phyloP scores from a whole-genome alignment of 2,329 filamentous ascomycete genomes.

The Phaeomoniella chlamydospora region DNA sequence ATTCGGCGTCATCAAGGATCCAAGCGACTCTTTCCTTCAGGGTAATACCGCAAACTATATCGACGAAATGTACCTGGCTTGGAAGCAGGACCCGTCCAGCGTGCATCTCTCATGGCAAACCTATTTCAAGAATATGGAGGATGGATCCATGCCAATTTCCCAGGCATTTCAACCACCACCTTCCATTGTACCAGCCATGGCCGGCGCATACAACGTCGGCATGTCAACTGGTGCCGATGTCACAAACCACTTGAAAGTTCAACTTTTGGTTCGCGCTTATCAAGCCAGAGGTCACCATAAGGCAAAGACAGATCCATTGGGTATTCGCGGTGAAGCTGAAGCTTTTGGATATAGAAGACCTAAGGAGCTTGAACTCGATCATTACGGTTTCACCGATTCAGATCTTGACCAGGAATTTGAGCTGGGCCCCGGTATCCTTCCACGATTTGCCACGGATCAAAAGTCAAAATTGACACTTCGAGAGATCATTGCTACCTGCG shows the following conservation, averaged over 20 bases:
- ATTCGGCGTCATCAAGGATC: slow-evolving; percentile 38
- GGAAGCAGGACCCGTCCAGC: slow-evolving; percentile 84
- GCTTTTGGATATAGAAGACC: slow-evolving; percentile 77
- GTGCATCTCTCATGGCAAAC: slow-evolving; percentile 98
- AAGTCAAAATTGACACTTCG: slow-evolving; percentile 93
- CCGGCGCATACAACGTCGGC: slow-evolving; percentile 47
- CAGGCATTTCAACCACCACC: slow-evolving; percentile 94
- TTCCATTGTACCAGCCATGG: slow-evolving; percentile 69
- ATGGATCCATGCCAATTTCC: slow-evolving; percentile 91
- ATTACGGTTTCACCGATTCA: slow-evolving; percentile 90
- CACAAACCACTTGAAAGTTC: slow-evolving; percentile 94
- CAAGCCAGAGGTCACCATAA: slow-evolving; percentile 97
- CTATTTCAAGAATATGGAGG: slow-evolving; percentile 99
- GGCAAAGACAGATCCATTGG: slow-evolving; percentile 89
- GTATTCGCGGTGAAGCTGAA: slow-evolving; percentile 74
- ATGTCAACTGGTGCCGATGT: slow-evolving; percentile 59
- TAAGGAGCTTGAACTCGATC: slow-evolving; percentile 81
- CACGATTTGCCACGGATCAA: slow-evolving; percentile 76
- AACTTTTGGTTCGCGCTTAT: slow-evolving; percentile 91
- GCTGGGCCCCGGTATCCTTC: slow-evolving; percentile 86
- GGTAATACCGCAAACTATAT: slow-evolving; percentile 98
- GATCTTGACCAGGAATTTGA: slow-evolving; percentile 86
- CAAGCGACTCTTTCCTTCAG: slow-evolving; percentile 90
- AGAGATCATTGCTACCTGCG: slow-evolving; percentile 85
- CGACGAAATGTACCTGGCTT: slow-evolving; percentile 98